Evolutionary conservation across 257 asterid species (phyloP).

Genomic region (Nicotiana otophora): DNA sequence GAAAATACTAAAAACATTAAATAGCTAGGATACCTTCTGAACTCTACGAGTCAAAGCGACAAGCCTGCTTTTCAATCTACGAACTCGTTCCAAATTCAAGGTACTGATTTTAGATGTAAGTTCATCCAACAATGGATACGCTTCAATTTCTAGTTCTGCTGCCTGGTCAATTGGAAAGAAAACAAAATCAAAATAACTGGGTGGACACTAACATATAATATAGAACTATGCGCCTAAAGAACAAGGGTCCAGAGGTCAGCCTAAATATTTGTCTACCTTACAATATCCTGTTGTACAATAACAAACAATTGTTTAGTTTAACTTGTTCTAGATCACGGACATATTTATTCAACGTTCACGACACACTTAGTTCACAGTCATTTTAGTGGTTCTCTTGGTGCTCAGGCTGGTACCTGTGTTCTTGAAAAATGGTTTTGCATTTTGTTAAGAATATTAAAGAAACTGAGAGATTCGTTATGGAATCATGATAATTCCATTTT

Average conservation of each 20-base stretch:
- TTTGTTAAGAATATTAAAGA: neutral
- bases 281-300: neutral
- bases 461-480: neutral
- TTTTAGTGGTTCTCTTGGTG: neutral
- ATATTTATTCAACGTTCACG: neutral
- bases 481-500: neutral
- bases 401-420: neutral
- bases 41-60: slow-evolving; percentile 95
- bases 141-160: slow-evolving; percentile 95
- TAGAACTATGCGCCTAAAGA: neutral
- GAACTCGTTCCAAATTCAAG: slow-evolving; percentile 87
- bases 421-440: neutral
- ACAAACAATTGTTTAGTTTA: neutral
- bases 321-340: neutral
- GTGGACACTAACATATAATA: neutral
- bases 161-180: slow-evolving; percentile 53
- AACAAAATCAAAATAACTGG: neutral
- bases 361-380: neutral
- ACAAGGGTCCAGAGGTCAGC: neutral
- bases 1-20: neutral
- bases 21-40: slow-evolving; percentile 64
- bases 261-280: neutral
- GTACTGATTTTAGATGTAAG: slow-evolving; percentile 97
- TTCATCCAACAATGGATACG: slow-evolving; percentile 95
- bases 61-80: slow-evolving; percentile 94